These are phyloP conservation scores for Boletus tomentosulus DNA, from an alignment of 768 basidiomycete genomes.

Conservation along the genomic window DNA sequence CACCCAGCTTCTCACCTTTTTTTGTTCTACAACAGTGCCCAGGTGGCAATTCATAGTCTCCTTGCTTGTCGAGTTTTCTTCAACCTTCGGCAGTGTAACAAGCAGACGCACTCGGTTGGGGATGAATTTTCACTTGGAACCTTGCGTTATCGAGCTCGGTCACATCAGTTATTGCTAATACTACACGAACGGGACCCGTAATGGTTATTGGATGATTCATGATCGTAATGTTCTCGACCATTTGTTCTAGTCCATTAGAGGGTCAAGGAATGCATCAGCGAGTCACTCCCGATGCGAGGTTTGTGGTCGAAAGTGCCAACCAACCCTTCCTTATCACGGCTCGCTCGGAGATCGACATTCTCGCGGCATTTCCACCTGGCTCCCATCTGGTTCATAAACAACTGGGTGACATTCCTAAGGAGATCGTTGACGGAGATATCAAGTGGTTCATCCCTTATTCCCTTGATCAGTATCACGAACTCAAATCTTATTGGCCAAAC, in stretches of 20 bases:
- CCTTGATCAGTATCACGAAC: no score
- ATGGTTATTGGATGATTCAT: background rate
- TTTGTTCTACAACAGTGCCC: conserved; percentile 14
- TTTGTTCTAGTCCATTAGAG: background rate
- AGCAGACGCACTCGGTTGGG: background rate
- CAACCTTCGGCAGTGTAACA: conserved; percentile 21
- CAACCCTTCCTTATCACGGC: no score
- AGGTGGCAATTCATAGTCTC: conserved; percentile 26
- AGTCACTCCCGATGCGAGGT: no score
- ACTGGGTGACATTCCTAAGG: no score
- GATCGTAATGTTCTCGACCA: background rate
- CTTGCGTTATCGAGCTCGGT: conserved; percentile 1
- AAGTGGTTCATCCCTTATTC: no score
- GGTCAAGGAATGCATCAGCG: background rate
- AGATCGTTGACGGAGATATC: no score
- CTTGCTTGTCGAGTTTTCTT: conserved; percentile 28
- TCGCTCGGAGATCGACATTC: no score
- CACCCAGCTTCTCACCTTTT: conserved; percentile 3
- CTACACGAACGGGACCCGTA: background rate
- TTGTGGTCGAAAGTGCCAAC: background rate
- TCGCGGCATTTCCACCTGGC: no score
- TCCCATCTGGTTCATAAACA: no score
- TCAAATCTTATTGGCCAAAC: no score
- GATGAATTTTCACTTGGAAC: conserved; percentile 1
- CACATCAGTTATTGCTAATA: background rate